phyloP scores from a whole-genome alignment of 1,139 yeast genomes.

The Tardiomyces blankii region DNA sequence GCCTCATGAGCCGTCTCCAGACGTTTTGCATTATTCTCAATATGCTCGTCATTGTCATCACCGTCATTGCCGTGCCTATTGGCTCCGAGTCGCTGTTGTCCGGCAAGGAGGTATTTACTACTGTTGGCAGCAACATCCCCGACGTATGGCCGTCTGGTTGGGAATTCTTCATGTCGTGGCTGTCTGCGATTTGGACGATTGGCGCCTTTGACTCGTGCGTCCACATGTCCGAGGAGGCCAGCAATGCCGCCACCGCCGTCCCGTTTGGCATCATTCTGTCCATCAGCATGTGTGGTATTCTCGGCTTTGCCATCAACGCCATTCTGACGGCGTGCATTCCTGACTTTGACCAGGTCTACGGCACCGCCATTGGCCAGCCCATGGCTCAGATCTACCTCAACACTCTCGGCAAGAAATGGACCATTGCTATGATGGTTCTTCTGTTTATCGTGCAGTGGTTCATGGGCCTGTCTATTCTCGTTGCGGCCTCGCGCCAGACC shows the following conservation, averaged over 20 bases:
- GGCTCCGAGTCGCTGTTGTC: constrained; percentile 16
- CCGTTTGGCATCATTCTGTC: constrained; percentile 53
- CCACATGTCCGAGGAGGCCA: constrained; percentile 60
- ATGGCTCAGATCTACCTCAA: constrained; percentile 55
- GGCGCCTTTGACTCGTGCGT: constrained; percentile 63
- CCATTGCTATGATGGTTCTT: constrained; percentile 27
- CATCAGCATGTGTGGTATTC: constrained; percentile 45
- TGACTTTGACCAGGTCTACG: constrained; percentile 33
- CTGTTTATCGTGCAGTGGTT: constrained; percentile 29
- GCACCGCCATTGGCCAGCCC: constrained; percentile 42
- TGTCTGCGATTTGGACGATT: constrained; percentile 67
- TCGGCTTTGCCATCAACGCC: constrained; percentile 43
- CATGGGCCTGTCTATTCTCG: constrained; percentile 57
- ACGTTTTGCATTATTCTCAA: constrained; percentile 48
- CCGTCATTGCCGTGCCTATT: constrained; percentile 55
- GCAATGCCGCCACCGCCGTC: constrained; percentile 53
- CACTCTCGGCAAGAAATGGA: constrained; percentile 60
- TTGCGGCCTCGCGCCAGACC: constrained; percentile 80
- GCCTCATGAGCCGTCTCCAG: constrained; percentile 47
- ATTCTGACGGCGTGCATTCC: constrained; percentile 11
- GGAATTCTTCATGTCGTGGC: constrained; percentile 49
- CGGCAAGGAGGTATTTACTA: constrained; percentile 41
- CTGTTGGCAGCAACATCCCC: constrained; percentile 37
- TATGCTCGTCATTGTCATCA: constrained; percentile 43
- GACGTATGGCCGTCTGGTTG: constrained; percentile 54